Evolutionary conservation across 1,139 yeast genomes (phyloP).

Genomic region (Suzukiozyma palmioleophila): DNA sequence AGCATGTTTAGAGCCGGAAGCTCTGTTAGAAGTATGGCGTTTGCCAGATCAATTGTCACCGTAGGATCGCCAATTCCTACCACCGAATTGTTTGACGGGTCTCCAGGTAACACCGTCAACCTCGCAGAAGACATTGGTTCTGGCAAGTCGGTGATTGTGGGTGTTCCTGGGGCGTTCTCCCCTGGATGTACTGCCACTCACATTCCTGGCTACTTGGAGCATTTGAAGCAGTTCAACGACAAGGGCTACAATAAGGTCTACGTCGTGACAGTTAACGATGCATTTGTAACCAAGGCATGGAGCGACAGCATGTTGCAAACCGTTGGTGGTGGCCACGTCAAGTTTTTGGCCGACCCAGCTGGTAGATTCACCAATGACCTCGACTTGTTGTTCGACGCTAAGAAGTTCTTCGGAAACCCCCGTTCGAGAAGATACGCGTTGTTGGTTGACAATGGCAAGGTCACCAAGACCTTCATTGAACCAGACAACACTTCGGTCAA

Average conservation of each 20-base stretch:
- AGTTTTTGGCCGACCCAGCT: slow-evolving; percentile 71
- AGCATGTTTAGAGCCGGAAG: not conserved
- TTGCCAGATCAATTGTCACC: slow-evolving; percentile 26
- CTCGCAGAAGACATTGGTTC: slow-evolving; percentile 50
- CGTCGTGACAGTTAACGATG: slow-evolving; percentile 78
- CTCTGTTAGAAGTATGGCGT: slow-evolving; percentile 5
- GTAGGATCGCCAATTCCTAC: slow-evolving; percentile 60
- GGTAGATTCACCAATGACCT: slow-evolving; percentile 66
- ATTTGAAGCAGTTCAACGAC: slow-evolving; percentile 46
- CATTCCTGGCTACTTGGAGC: slow-evolving; percentile 70
- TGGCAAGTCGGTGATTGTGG: slow-evolving; percentile 62
- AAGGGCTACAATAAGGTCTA: slow-evolving; percentile 62
- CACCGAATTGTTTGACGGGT: slow-evolving; percentile 51
- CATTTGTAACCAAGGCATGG: slow-evolving; percentile 71
- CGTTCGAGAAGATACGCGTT: slow-evolving; percentile 78
- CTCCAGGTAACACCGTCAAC: slow-evolving; percentile 65
- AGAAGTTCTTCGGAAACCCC: slow-evolving; percentile 65
- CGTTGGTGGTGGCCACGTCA: slow-evolving; percentile 35
- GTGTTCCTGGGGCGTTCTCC: slow-evolving; percentile 90
- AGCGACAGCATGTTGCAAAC: slow-evolving; percentile 11
- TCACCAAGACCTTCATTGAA: slow-evolving; percentile 63
- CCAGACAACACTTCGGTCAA: slow-evolving; percentile 76
- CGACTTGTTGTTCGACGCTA: slow-evolving; percentile 68
- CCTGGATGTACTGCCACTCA: slow-evolving; percentile 80
- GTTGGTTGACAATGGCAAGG: slow-evolving; percentile 69